phyloP scores from a whole-genome alignment of 2,329 filamentous ascomycete genomes.

The Aspergillus ochraceus region DNA sequence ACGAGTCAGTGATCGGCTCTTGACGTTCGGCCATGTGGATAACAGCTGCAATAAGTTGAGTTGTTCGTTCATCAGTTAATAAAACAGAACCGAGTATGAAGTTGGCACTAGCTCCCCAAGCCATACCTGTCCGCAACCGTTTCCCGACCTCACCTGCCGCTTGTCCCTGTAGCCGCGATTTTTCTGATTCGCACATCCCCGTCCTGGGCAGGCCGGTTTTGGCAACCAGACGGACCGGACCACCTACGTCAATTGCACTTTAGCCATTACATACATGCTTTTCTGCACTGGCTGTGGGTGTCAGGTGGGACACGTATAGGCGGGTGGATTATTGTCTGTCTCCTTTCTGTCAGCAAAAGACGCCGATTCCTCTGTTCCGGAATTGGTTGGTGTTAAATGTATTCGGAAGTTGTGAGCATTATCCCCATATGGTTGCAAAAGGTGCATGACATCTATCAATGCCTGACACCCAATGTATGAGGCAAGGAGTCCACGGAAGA shows the following conservation, averaged over 20 bases:
- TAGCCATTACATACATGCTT: background rate
- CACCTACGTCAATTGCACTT: background rate
- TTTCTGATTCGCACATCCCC: background rate
- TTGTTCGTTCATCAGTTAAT: background rate
- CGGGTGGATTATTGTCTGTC: background rate
- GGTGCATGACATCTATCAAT: conserved; percentile 2
- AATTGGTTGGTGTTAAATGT: background rate
- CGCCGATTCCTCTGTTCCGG: background rate
- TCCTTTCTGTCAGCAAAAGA: background rate
- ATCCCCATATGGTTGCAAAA: background rate
- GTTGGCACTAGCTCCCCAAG: background rate
- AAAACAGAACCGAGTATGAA: background rate
- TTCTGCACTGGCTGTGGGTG: background rate
- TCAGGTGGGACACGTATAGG: background rate
- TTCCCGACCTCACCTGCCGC: conserved; percentile 1
- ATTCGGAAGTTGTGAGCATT: background rate
- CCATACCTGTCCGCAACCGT: background rate
- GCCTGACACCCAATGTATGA: conserved; percentile 17
- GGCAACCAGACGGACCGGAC: background rate
- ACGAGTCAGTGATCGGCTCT: conserved; percentile 1
- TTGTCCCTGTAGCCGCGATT: background rate
- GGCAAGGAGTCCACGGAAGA: conserved; percentile 9
- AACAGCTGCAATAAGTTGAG: conserved; percentile 1
- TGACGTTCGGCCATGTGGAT: conserved; percentile 5
- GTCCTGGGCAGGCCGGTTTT: background rate